Evolutionary conservation across 2,329 filamentous ascomycete species (phyloP).

Genomic region (Boeremia exigua): DNA sequence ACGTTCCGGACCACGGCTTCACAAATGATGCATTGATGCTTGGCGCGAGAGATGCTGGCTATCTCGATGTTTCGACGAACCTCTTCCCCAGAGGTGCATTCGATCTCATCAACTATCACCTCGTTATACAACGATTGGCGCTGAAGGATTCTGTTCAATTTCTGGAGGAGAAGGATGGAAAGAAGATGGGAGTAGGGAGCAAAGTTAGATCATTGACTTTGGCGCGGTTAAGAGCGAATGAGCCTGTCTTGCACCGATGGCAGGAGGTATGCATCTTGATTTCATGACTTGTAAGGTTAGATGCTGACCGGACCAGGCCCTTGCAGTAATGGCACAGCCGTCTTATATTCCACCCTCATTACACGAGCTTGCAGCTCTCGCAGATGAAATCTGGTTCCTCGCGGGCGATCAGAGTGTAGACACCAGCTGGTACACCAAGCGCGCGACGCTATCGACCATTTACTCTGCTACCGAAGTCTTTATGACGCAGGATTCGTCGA

Average conservation of each 20-base stretch:
- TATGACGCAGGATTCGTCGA: slow-evolving; percentile 87
- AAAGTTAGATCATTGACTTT: slow-evolving; percentile 76
- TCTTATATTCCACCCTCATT: slow-evolving; percentile 77
- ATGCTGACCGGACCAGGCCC: slow-evolving; percentile 62
- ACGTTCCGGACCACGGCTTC: slow-evolving; percentile 86
- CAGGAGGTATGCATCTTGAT: slow-evolving; percentile 70
- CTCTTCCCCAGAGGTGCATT: slow-evolving; percentile 81
- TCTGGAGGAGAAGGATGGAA: slow-evolving; percentile 37
- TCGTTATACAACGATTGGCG: slow-evolving; percentile 69
- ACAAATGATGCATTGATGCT: slow-evolving; percentile 73
- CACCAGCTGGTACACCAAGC: slow-evolving; percentile 83
- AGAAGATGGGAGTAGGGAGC: slow-evolving; percentile 58
- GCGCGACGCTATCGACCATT: slow-evolving; percentile 67
- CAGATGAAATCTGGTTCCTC: slow-evolving; percentile 92
- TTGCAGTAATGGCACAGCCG: slow-evolving; percentile 88
- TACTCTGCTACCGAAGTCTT: slow-evolving; percentile 81
- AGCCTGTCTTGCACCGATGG: slow-evolving; percentile 75
- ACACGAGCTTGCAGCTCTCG: slow-evolving; percentile 77
- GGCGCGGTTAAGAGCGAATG: slow-evolving; percentile 78
- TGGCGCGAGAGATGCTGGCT: slow-evolving; percentile 83
- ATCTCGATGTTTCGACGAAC: slow-evolving; percentile 83
- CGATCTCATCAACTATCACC: slow-evolving; percentile 79
- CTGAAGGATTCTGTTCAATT: slow-evolving; percentile 60
- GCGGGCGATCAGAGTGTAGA: slow-evolving; percentile 84
- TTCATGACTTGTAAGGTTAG: not conserved